These are phyloP conservation scores for Verbena officinalis DNA, from an alignment of 257 asterid genomes.

Conservation along the genomic window DNA sequence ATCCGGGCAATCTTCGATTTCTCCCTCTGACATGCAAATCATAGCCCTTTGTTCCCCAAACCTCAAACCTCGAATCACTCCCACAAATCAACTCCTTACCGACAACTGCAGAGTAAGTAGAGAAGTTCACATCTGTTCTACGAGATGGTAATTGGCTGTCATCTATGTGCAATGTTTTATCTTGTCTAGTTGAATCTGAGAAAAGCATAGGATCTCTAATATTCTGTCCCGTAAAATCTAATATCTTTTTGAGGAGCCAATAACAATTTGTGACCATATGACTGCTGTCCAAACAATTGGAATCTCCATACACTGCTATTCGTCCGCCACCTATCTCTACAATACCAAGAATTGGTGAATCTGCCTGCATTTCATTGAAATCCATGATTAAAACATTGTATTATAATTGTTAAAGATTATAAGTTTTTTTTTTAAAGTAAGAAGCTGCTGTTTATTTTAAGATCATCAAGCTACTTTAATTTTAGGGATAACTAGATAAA, in stretches of 20 bases:
- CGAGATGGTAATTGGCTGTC: slow-evolving; percentile 81
- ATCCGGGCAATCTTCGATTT: slow-evolving; percentile 73
- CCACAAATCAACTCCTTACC: slow-evolving; percentile 77
- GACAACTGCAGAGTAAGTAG: slow-evolving; percentile 74
- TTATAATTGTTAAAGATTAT: no score
- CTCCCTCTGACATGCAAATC: slow-evolving; percentile 71
- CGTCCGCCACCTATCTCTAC: slow-evolving; percentile 76
- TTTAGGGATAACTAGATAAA: no score
- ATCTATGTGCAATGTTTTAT: slow-evolving; percentile 62
- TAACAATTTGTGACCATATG: slow-evolving; percentile 98
- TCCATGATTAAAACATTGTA: slow-evolving; percentile 27
- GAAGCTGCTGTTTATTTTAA: no score
- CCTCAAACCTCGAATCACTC: slow-evolving; percentile 88
- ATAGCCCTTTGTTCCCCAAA: slow-evolving; percentile 90
- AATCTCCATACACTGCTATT: slow-evolving; percentile 89
- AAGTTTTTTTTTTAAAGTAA: no score
- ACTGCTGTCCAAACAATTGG: slow-evolving; percentile 99
- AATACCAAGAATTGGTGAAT: slow-evolving; percentile 94
- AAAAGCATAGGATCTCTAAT: slow-evolving; percentile 77
- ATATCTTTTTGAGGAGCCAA: slow-evolving; percentile 87
- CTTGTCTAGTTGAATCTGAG: slow-evolving; percentile 64
- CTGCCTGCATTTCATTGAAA: slow-evolving; percentile 57
- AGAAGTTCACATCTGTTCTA: slow-evolving; percentile 90
- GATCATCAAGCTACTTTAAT: no score
- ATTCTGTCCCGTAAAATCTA: slow-evolving; percentile 71